phyloP scores from a whole-genome alignment of 83 land plant genomes.

The Larix sibirica region DNA sequence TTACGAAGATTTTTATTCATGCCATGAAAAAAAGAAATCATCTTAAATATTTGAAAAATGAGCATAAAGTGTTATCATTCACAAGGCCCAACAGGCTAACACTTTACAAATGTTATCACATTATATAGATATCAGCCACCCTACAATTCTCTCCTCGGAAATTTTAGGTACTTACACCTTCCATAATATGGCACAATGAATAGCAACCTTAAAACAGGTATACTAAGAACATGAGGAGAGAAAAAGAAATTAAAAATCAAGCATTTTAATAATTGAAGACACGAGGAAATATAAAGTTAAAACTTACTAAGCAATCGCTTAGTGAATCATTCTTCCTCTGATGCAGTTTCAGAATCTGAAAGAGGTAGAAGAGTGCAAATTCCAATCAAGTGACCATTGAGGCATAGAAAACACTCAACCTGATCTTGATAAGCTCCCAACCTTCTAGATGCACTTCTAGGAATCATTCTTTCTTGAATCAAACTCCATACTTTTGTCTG shows the following conservation, averaged over 20 bases:
- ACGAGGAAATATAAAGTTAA: background rate
- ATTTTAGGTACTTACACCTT: too few species aligned
- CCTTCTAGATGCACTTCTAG: slow-evolving; percentile 71
- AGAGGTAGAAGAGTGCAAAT: slow-evolving; percentile 83
- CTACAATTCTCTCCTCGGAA: too few species aligned
- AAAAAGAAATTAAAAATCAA: background rate
- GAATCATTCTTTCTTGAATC: slow-evolving; percentile 73
- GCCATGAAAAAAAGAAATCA: background rate
- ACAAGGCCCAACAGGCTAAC: background rate
- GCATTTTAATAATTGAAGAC: background rate
- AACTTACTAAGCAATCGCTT: background rate
- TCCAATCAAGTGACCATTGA: slow-evolving; percentile 94
- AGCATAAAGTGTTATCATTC: too few species aligned
- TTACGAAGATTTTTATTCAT: background rate
- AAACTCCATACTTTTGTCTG: slow-evolving; percentile 81
- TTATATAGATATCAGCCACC: background rate
- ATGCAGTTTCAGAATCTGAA: slow-evolving; percentile 81
- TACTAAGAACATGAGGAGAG: background rate
- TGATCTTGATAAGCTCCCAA: slow-evolving; percentile 85
- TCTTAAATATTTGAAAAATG: background rate
- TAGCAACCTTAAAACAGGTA: too few species aligned
- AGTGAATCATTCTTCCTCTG: slow-evolving; percentile 39
- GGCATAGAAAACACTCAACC: slow-evolving; percentile 88
- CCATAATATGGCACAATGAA: too few species aligned
- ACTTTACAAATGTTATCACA: background rate